Evolutionary conservation across 2,329 filamentous ascomycete species (phyloP).

Genomic region (Penicillium aurantiogriseum): DNA sequence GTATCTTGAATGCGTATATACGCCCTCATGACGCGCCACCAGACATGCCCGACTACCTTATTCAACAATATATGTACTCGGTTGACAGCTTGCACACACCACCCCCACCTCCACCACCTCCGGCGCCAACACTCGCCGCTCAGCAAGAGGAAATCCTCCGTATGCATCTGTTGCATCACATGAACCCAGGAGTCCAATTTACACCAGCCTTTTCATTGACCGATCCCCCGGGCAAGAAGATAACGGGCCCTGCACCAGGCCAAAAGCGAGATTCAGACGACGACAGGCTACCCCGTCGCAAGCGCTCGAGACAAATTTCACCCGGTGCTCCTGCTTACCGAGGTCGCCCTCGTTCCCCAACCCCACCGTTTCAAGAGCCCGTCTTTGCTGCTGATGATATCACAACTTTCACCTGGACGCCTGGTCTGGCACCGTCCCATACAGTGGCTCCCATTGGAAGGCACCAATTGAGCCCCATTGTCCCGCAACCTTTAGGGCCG

Average conservation of each 20-base stretch:
- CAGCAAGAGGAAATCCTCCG: neutral
- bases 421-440: neutral
- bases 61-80: slow-evolving; percentile 15
- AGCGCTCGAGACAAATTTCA: neutral
- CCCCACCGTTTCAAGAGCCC: neutral
- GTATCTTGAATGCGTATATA: neutral
- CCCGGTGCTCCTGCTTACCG: slow-evolving; percentile 5
- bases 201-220: neutral
- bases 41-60: slow-evolving; percentile 10
- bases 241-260: neutral
- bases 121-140: neutral
- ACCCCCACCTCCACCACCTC: neutral
- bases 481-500: neutral
- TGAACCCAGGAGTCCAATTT: neutral
- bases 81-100: slow-evolving; percentile 6
- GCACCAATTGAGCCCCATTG: neutral
- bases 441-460: neutral
- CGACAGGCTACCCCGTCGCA: neutral
- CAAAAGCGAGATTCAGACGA: neutral
- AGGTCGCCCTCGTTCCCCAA: neutral
- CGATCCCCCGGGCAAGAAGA: neutral
- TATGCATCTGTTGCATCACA: neutral
- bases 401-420: neutral
- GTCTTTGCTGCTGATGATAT: slow-evolving; percentile 1
- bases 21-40: slow-evolving; percentile 15